A percentile compares a stretch with the other conserved stretches of the same genome.
Evolutionary conservation across 176 grass and related monocot genomes (phyloP).

Genomic region (Musa acuminata): DNA sequence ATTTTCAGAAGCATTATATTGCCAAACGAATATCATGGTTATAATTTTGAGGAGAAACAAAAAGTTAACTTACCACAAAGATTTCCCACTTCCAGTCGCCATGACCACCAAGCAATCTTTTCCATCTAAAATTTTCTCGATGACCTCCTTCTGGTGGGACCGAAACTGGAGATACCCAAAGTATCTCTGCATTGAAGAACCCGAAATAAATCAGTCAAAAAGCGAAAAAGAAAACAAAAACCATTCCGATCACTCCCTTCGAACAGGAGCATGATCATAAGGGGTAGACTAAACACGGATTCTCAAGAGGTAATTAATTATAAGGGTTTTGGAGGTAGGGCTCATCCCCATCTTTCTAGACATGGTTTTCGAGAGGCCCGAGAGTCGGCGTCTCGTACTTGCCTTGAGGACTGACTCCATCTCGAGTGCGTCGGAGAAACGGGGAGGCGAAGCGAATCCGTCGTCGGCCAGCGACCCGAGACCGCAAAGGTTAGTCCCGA

Average conservation of each 20-base stretch:
- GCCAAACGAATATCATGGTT: not conserved
- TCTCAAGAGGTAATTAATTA: not conserved
- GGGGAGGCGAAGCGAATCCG: conserved; percentile 2
- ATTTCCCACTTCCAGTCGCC: conserved; percentile 96
- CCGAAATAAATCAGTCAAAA: not conserved
- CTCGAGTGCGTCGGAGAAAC: not conserved
- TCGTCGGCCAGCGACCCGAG: not conserved
- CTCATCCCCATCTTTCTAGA: not conserved
- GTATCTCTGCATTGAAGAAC: conserved; percentile 35
- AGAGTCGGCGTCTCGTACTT: conserved; percentile 2
- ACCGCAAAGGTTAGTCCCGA: too few relatives aligned
- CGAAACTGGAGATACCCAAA: conserved; percentile 63
- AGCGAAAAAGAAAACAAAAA: not conserved
- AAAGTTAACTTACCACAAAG: conserved; percentile 42
- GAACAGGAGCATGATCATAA: not conserved
- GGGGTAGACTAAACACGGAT: not conserved
- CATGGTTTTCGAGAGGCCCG: not conserved
- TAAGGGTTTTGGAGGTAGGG: conserved; percentile 6
- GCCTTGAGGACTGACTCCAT: conserved; percentile 72
- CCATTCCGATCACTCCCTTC: not conserved
- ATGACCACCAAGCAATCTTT: conserved; percentile 84
- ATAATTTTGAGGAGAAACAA: too few relatives aligned
- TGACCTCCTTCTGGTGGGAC: conserved; percentile 68
- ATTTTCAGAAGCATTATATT: not conserved
- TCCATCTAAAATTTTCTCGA: conserved; percentile 49